Evolutionary conservation across 192 early-diverging fungal species (phyloP).

Genomic region (Umbelopsis sp.): DNA sequence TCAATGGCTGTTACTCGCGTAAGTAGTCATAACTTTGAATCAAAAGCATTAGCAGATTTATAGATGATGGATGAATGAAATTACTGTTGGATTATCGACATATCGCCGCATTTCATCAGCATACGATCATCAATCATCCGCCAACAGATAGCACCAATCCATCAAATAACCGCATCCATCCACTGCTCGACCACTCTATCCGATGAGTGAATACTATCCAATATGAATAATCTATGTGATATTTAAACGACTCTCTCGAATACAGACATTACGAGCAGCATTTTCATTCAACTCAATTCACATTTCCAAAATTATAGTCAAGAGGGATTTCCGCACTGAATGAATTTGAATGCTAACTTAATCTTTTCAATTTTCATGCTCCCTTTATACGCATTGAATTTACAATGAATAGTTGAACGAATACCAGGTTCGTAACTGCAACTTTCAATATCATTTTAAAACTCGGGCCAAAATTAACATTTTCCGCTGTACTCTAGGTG

Average conservation of each 20-base stretch:
- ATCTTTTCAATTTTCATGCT: not conserved
- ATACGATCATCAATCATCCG: not conserved
- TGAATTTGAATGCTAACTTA: not conserved
- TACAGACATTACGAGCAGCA: not conserved
- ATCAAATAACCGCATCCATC: not conserved
- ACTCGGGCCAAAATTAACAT: not conserved
- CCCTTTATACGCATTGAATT: not conserved
- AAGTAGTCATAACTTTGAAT: not conserved
- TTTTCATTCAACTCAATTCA: not conserved
- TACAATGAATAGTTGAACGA: constrained; percentile 26
- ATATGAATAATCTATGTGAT: too few relatives aligned
- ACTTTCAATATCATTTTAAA: not conserved
- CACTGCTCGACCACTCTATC: not conserved
- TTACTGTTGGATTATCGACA: not conserved
- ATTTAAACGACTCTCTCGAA: not conserved
- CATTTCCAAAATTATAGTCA: not conserved
- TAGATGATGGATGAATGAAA: not conserved
- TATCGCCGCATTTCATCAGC: not conserved
- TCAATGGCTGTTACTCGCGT: constrained; percentile 1
- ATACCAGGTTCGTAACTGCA: constrained; percentile 19
- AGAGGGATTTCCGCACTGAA: not conserved
- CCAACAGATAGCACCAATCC: not conserved
- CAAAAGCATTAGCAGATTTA: not conserved
- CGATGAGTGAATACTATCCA: not conserved
- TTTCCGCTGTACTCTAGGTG: constrained; percentile 43